A percentile compares a stretch with the other conserved stretches of the same genome.
These are phyloP conservation scores for Acacia crassicarpa DNA, from an alignment of 306 rosid species.

Conservation along the genomic window DNA sequence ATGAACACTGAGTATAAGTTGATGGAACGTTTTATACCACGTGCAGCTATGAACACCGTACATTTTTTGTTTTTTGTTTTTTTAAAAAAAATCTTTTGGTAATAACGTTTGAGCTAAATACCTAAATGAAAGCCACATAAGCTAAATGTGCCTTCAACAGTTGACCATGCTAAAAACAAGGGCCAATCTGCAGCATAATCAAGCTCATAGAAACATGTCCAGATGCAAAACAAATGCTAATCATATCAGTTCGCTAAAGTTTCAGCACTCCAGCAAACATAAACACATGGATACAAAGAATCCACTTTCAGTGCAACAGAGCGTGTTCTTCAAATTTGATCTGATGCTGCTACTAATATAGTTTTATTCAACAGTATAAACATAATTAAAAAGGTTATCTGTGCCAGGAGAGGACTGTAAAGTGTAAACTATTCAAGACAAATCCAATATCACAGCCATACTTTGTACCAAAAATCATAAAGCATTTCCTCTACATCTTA, in stretches of 20 bases:
- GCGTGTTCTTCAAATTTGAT: background rate
- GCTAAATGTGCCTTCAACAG: background rate
- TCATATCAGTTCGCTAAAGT: background rate
- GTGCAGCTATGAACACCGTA: conserved; percentile 5
- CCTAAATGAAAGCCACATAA: background rate
- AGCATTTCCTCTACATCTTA: background rate
- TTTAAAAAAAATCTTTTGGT: background rate
- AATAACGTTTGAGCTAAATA: background rate
- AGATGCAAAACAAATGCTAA: background rate
- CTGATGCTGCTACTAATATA: background rate
- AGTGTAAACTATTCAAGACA: background rate
- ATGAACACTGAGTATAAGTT: background rate
- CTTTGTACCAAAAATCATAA: background rate
- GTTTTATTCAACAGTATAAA: background rate
- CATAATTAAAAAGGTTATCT: background rate
- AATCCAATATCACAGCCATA: background rate
- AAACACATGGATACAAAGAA: background rate
- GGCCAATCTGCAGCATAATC: conserved; percentile 11
- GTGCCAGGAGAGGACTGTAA: background rate
- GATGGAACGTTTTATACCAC: background rate
- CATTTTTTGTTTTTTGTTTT: background rate
- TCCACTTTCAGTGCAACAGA: background rate
- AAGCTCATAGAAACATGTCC: background rate
- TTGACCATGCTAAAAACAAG: background rate
- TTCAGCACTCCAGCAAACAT: background rate